Percentiles rank a stretch among this genome's conserved stretches.
Conservation (phyloP, 192 early-diverging fungal genomes). For the Pilaira anomala region DNA sequence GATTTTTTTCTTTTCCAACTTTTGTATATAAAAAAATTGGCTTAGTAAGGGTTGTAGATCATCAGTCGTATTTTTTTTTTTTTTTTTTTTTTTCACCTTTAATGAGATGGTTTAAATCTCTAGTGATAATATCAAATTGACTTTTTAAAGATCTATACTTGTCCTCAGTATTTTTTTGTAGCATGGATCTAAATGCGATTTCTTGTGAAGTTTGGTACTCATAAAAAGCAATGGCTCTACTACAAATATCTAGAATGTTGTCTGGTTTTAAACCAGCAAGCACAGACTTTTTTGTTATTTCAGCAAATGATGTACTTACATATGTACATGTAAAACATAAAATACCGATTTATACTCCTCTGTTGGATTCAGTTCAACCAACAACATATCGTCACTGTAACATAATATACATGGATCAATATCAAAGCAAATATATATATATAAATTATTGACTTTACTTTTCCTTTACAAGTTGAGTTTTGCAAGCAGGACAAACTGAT, state of each 20-base stretch:
- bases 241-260: constrained; percentile 62
- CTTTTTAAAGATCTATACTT: constrained; percentile 34
- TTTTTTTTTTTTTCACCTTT: constrained; percentile 1
- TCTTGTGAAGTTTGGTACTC: constrained; percentile 66
- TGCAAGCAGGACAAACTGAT: constrained; percentile 62
- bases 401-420: neutral
- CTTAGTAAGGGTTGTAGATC: neutral
- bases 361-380: constrained; percentile 53
- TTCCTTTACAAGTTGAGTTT: constrained; percentile 41
- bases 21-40: neutral
- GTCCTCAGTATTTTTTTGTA: constrained; percentile 37
- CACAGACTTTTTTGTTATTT: constrained; percentile 40
- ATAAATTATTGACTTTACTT: constrained; percentile 39
- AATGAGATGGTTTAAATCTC: constrained; percentile 24
- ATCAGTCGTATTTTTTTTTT: neutral
- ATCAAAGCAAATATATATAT: no score
- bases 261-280: constrained; percentile 65
- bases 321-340: neutral
- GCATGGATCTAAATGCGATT: constrained; percentile 34
- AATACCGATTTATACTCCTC: constrained; percentile 64
- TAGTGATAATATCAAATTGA: constrained; percentile 31
- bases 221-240: constrained; percentile 62
- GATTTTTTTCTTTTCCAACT: constrained; percentile 24
- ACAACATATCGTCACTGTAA: constrained; percentile 51
- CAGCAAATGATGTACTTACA: neutral